Base-by-base conservation (phyloP, 257 asterid species). In the Osmanthus fragrans region DNA sequence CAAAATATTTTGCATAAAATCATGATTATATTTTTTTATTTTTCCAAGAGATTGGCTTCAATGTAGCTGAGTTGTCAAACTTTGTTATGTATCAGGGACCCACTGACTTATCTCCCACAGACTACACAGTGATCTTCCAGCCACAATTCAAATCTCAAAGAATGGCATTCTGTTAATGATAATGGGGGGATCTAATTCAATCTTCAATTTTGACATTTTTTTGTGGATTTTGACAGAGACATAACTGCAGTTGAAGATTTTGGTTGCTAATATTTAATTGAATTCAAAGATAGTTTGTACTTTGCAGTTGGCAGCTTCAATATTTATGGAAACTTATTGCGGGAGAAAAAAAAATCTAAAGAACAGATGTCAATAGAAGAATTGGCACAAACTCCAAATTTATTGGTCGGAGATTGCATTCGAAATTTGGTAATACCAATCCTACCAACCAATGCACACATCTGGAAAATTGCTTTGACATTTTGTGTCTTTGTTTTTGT, bases 161-260 rank as follows among this genome's bases (percentile, higher is more conserved):
- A n/a, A n/a, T 6, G 29, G 8, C 60, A 16, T 51, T 51, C 60
- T 51, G 21, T 51, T 51, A 51, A 51, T 19, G 18, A 51, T 51
- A 16, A 39, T 39, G 45, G 45, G 51, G n/a, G 45, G 12, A 39
- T 39, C 45, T 39, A 39, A 39, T 9, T 39, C 13, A 45, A 45
- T 12, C 19, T 12, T 45, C 18, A 45, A 49, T 15, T 40, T 25
- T 49, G 33, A 47, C 76, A 72, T 45, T 39, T 72, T 21, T 73
- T 4, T 25, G n/a, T n/a, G 21, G 2, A 45, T 45, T 13, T 5
- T 45, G 54, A 45, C 18, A 45, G 68, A 76, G 69, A 40, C 51
- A 67, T 47, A 77, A 74, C 70, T 49, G 42, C 16, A 18, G 32
- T 65, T 70, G 56, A 66, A 73, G 21, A 73, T 74, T 27, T 42